Percentiles rank a stretch among this genome's conserved stretches.
Evolutionary conservation across 495 filamentous ascomycete species (phyloP).

Genomic region (Bryoglossum gracile): DNA sequence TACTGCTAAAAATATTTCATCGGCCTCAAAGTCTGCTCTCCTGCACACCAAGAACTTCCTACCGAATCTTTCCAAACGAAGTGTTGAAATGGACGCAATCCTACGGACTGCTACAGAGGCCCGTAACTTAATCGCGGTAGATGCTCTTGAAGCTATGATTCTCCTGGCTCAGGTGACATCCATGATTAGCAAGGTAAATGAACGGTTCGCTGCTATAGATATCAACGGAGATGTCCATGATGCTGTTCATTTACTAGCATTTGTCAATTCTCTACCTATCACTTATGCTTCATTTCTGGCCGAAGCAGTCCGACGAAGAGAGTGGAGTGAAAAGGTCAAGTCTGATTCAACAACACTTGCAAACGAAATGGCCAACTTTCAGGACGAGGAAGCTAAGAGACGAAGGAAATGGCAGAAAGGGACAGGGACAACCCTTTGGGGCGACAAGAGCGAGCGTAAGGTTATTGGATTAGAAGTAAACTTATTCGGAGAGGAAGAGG

Average conservation of each 20-base stretch:
- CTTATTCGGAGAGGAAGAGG: conserved; percentile 67
- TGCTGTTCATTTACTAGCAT: conserved; percentile 66
- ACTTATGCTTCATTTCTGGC: conserved; percentile 83
- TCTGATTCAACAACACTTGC: conserved; percentile 75
- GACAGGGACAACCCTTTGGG: conserved; percentile 48
- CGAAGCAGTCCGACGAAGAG: conserved; percentile 75
- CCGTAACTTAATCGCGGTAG: conserved; percentile 49
- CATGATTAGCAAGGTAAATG: conserved; percentile 58
- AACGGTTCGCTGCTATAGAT: conserved; percentile 62
- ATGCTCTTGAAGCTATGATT: conserved; percentile 65
- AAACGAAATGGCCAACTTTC: conserved; percentile 83
- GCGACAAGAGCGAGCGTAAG: conserved; percentile 51
- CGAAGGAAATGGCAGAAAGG: conserved; percentile 85
- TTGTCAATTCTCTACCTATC: conserved; percentile 73
- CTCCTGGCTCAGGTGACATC: conserved; percentile 72
- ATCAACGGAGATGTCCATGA: conserved; percentile 58
- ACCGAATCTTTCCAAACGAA: conserved; percentile 66
- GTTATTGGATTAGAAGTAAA: conserved; percentile 79
- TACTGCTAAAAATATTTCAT: conserved; percentile 63
- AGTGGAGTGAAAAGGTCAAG: conserved; percentile 87
- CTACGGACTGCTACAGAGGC: conserved; percentile 56
- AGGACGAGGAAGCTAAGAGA: conserved; percentile 84
- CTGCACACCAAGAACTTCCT: conserved; percentile 80
- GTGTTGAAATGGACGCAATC: conserved; percentile 67
- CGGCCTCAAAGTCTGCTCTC: conserved; percentile 79